Conservation (phyloP, 495 filamentous ascomycete genomes). For the Hypoxylon lenormandii region DNA sequence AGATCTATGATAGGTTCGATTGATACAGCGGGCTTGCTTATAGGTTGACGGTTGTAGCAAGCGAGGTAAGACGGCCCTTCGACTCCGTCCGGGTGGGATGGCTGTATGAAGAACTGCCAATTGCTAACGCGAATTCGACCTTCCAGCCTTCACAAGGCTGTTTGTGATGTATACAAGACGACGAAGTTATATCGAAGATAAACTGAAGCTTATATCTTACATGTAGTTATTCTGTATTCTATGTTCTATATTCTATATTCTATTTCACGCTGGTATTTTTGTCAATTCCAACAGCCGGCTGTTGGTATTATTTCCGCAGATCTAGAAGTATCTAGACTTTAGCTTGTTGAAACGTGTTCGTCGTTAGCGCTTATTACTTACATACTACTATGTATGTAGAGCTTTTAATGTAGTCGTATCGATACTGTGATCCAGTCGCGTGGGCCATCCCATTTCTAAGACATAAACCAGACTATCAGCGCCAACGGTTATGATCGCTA, state of each 20-base stretch:
- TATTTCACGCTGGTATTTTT: background rate
- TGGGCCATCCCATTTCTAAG: slow-evolving; percentile 35
- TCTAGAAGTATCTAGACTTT: background rate
- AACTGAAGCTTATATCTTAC: slow-evolving; percentile 1
- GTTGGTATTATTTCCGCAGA: slow-evolving; percentile 15
- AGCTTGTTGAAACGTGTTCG: background rate
- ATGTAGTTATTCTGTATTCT: background rate
- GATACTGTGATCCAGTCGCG: slow-evolving; percentile 41
- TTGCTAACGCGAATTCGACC: slow-evolving; percentile 1
- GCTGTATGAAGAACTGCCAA: slow-evolving; percentile 21
- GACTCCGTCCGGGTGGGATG: slow-evolving; percentile 40
- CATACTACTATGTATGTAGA: background rate
- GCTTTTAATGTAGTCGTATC: background rate
- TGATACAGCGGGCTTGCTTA: slow-evolving; percentile 13
- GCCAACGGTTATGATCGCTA: slow-evolving; percentile 34
- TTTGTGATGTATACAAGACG: background rate
- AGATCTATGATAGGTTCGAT: slow-evolving; percentile 28
- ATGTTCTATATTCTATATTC: background rate
- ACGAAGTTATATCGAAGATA: background rate
- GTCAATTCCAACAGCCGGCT: too few species aligned
- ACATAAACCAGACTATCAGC: slow-evolving; percentile 30
- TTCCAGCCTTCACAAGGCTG: background rate
- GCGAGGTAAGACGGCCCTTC: slow-evolving; percentile 49
- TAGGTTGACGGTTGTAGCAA: slow-evolving; percentile 25
- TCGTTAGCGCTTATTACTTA: slow-evolving; percentile 9